A percentile compares a stretch with the other conserved stretches of the same genome.
These are phyloP conservation scores for Circinella minor DNA, from an alignment of 371 early-diverging fungal genomes.

Conservation along the genomic window DNA sequence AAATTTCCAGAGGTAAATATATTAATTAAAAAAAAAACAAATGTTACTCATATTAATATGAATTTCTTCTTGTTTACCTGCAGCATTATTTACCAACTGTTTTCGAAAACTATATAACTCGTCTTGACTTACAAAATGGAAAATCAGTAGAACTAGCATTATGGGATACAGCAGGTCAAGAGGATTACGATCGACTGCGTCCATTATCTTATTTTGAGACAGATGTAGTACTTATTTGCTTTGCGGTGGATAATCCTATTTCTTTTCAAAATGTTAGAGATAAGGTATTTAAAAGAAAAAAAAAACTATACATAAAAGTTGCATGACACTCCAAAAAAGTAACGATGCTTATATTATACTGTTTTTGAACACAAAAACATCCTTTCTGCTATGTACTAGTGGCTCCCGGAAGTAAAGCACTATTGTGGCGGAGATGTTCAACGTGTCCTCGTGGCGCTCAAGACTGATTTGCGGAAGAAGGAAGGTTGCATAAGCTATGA, in stretches of 20 bases:
- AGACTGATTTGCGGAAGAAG: constrained; percentile 61
- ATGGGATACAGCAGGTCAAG: constrained; percentile 95
- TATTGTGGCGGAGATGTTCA: constrained; percentile 64
- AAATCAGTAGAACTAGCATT: constrained; percentile 83
- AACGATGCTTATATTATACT: neutral
- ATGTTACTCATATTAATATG: too few species aligned
- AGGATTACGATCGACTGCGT: constrained; percentile 85
- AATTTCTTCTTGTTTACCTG: neutral
- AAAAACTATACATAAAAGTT: constrained; percentile 1
- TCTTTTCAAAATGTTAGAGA: constrained; percentile 85
- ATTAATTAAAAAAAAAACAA: neutral
- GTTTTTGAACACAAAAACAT: neutral
- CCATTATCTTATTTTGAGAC: constrained; percentile 89
- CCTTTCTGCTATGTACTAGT: constrained; percentile 29
- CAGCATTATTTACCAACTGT: constrained; percentile 71
- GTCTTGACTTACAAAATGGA: constrained; percentile 72
- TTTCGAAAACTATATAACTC: constrained; percentile 87
- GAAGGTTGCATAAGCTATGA: constrained; percentile 27
- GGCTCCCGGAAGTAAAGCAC: constrained; percentile 69
- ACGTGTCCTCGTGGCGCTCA: constrained; percentile 69
- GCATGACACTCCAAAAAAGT: neutral
- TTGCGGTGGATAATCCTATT: constrained; percentile 74
- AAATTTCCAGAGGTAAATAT: constrained; percentile 21
- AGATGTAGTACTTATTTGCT: constrained; percentile 89
- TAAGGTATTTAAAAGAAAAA: constrained; percentile 52